A percentile compares a stretch with the other conserved stretches of the same genome.
These are phyloP conservation scores for Arxiozyma heterogenica DNA, from an alignment of 1,139 yeast species.

Conservation along the genomic window DNA sequence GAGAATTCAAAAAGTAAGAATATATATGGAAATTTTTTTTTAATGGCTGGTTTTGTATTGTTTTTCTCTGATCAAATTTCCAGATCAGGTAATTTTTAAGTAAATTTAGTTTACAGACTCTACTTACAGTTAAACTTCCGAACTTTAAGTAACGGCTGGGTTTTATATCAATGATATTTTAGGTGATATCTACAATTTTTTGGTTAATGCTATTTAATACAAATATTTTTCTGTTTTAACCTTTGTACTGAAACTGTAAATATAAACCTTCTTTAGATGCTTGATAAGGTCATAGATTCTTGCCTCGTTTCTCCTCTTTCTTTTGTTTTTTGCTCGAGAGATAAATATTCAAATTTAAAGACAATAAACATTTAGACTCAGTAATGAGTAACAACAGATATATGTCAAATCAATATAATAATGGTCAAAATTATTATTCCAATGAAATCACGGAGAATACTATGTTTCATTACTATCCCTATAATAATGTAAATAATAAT, in stretches of 20 bases:
- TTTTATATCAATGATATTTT: neutral
- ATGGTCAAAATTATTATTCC: neutral
- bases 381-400: constrained; percentile 2
- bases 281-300: no score
- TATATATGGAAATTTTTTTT: no score
- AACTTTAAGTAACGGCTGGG: neutral
- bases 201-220: no score
- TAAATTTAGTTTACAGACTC: neutral
- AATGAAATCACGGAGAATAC: neutral
- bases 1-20: neutral
- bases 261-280: neutral
- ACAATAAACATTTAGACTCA: neutral
- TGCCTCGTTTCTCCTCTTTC: no score
- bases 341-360: neutral
- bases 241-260: no score
- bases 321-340: neutral
- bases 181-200: neutral
- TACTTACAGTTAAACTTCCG: neutral
- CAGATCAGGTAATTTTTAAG: constrained; percentile 2
- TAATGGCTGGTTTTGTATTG: neutral
- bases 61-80: constrained; percentile 3
- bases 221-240: no score
- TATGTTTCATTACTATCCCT: no score
- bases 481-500: neutral
- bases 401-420: neutral